phyloP scores from a whole-genome alignment of 1,284 basidiomycete species.

The Microstroma glucosiphilum region DNA sequence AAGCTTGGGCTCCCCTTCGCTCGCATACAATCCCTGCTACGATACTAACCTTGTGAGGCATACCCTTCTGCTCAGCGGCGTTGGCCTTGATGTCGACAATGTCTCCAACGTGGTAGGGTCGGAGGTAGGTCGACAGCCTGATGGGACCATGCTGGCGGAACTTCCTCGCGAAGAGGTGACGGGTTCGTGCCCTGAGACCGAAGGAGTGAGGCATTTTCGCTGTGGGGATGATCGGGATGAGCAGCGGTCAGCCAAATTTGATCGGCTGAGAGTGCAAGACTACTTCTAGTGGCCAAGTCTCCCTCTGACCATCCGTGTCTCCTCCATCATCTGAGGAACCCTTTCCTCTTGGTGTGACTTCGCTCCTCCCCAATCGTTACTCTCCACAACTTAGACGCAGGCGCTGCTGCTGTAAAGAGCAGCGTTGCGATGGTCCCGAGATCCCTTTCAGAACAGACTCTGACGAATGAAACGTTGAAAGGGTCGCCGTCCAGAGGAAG shows the following conservation, averaged over 20 bases:
- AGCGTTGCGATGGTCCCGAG: no score
- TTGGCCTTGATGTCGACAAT: conserved; percentile 99
- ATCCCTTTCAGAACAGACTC: no score
- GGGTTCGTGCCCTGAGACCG: conserved; percentile 99
- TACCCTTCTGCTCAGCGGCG: conserved; percentile 97
- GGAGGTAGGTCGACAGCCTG: conserved; percentile 86
- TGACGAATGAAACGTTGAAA: no score
- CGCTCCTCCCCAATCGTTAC: no score
- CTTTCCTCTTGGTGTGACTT: not conserved
- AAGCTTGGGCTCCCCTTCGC: not conserved
- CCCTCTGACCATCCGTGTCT: not conserved
- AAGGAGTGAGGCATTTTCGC: conserved; percentile 90
- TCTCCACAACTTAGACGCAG: no score
- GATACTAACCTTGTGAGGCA: conserved; percentile 79
- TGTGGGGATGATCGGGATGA: conserved; percentile 4
- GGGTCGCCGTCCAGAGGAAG: no score
- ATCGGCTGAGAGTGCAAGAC: not conserved
- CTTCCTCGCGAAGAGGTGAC: conserved; percentile 75
- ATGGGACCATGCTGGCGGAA: conserved; percentile 78
- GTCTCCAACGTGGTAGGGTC: conserved; percentile 89
- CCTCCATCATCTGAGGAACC: not conserved
- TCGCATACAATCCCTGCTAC: not conserved
- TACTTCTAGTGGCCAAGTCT: no score
- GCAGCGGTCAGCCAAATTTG: not conserved
- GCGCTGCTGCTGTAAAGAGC: no score